Percentiles rank a stretch among this genome's conserved stretches.
These are phyloP conservation scores for Rhodotorula sp. DNA, from an alignment of 1,284 basidiomycete species.

Conservation along the genomic window DNA sequence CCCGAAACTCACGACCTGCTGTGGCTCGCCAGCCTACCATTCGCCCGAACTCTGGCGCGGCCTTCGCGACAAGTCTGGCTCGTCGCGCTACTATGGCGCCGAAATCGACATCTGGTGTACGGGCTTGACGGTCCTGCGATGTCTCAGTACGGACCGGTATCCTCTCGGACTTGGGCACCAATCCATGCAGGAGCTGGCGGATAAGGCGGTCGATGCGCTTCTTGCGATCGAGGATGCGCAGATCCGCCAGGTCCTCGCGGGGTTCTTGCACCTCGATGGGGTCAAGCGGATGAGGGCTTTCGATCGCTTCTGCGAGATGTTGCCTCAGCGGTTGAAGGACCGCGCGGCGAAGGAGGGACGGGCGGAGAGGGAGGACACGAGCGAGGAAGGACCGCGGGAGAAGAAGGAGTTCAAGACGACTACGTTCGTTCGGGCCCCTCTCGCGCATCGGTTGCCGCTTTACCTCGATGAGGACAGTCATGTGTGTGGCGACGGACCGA, in stretches of 20 bases:
- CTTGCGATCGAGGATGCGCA: constrained; percentile 49
- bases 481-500: constrained; percentile 5
- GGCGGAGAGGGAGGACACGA: constrained; percentile 26
- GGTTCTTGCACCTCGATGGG: constrained; percentile 55
- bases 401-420: constrained; percentile 54
- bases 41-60: constrained; percentile 58
- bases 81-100: constrained; percentile 56
- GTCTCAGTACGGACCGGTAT: constrained; percentile 55
- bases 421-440: constrained; percentile 52
- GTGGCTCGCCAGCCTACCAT: constrained; percentile 52
- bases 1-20: constrained; percentile 59
- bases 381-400: constrained; percentile 1
- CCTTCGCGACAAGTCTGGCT: constrained; percentile 54
- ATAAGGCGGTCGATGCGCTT: constrained; percentile 51
- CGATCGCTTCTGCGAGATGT: constrained; percentile 45
- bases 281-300: constrained; percentile 54
- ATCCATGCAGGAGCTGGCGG: constrained; percentile 53
- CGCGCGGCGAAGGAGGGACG: not conserved
- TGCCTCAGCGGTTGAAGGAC: not conserved
- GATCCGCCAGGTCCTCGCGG: constrained; percentile 52
- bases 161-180: constrained; percentile 57
- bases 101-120: constrained; percentile 61
- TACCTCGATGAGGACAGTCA: constrained; percentile 39
- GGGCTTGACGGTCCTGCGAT: constrained; percentile 56
- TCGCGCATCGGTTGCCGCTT: constrained; percentile 55